phyloP scores from a whole-genome alignment of 2,329 filamentous ascomycete species.

The Xylariaceae sp. region DNA sequence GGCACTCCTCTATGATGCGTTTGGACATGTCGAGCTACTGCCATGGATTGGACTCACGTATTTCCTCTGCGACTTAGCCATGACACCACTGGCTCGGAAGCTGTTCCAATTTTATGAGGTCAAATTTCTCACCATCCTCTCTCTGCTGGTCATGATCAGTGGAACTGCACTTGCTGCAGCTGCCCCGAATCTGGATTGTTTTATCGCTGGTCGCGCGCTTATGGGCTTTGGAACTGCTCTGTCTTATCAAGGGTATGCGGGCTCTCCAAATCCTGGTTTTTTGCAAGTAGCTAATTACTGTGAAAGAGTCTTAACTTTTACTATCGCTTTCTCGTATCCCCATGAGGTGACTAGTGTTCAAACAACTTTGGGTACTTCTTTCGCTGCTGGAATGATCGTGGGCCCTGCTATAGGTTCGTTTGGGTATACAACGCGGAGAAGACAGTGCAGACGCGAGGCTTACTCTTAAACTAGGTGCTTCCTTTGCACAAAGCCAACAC shows the following conservation, averaged over 20 bases:
- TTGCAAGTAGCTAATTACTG: not conserved
- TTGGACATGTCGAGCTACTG: constrained; percentile 33
- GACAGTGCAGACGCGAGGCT: not conserved
- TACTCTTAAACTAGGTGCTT: constrained; percentile 21
- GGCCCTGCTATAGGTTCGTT: constrained; percentile 24
- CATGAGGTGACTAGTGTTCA: constrained; percentile 16
- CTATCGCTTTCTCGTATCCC: constrained; percentile 18
- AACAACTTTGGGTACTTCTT: constrained; percentile 19
- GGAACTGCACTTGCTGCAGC: constrained; percentile 22
- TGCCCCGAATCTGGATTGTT: constrained; percentile 22
- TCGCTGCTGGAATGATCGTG: constrained; percentile 22
- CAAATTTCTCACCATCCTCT: constrained; percentile 22
- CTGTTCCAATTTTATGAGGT: constrained; percentile 30
- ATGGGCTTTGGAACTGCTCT: constrained; percentile 29
- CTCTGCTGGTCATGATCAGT: constrained; percentile 20
- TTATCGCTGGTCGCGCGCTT: constrained; percentile 31
- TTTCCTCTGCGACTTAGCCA: constrained; percentile 29
- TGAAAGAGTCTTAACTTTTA: constrained; percentile 13
- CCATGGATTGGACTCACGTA: constrained; percentile 36
- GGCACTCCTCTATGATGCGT: constrained; percentile 50
- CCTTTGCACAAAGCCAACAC: constrained; percentile 29
- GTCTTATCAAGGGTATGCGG: constrained; percentile 28
- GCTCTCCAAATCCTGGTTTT: constrained; percentile 1
- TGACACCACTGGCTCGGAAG: constrained; percentile 30
- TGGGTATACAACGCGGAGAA: constrained; percentile 6